These are phyloP conservation scores for Chaetomiaceae sp. DNA, from an alignment of 2,329 filamentous ascomycete genomes.

Conservation along the genomic window DNA sequence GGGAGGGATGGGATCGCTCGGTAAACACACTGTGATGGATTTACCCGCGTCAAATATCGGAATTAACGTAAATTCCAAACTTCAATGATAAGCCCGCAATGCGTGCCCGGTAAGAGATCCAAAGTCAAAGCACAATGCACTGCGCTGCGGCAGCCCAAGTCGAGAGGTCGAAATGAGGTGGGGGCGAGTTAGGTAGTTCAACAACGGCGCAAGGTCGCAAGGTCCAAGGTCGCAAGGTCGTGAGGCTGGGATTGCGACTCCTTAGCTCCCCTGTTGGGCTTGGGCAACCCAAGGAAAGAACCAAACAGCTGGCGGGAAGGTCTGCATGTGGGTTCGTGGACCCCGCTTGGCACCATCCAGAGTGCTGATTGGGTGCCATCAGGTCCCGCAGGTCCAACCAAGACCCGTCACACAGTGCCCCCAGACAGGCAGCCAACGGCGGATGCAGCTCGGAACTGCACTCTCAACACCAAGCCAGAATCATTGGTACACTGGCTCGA, in stretches of 20 bases:
- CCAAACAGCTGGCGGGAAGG: slow-evolving; percentile 23
- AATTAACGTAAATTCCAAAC: no score
- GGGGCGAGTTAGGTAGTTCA: slow-evolving; percentile 1
- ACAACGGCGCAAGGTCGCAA: no score
- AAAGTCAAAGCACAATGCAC: no score
- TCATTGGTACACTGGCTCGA: background rate
- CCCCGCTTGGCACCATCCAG: slow-evolving; percentile 15
- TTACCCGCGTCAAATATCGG: no score
- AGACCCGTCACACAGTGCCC: slow-evolving; percentile 7
- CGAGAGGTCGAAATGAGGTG: background rate
- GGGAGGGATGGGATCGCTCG: background rate
- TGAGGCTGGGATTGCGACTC: slow-evolving; percentile 24
- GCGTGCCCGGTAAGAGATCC: no score
- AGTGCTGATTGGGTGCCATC: slow-evolving; percentile 22
- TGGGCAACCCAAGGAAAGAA: slow-evolving; percentile 10
- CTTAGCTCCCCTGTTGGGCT: slow-evolving; percentile 10
- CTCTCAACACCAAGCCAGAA: background rate
- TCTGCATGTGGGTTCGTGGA: slow-evolving; percentile 17
- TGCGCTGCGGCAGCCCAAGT: no score
- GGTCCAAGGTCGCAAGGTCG: no score
- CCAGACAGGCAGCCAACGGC: slow-evolving; percentile 15
- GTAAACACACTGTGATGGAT: no score
- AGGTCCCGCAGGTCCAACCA: slow-evolving; percentile 13
- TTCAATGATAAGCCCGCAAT: no score
- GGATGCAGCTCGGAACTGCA: slow-evolving; percentile 12